A percentile compares a stretch with the other conserved stretches of the same genome.
These are phyloP conservation scores for Phanerodontia chrysosporium DNA, from an alignment of 768 basidiomycete genomes.

Conservation along the genomic window DNA sequence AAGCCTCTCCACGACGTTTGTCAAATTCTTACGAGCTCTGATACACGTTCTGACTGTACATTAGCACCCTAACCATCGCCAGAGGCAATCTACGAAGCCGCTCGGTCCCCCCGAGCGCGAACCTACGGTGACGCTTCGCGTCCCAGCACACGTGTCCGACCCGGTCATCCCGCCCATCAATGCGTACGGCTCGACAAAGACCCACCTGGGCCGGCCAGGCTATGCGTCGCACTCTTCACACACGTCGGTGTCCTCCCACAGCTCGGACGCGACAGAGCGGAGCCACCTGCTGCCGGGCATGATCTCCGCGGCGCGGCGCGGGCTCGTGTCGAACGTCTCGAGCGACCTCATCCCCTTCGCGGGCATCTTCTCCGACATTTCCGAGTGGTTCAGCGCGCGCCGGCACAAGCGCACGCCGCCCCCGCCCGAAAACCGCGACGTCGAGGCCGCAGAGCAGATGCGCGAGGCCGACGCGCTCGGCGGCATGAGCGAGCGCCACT, in stretches of 20 bases:
- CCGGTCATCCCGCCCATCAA: constrained; percentile 44
- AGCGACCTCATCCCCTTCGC: constrained; percentile 27
- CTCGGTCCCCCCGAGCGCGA: not conserved
- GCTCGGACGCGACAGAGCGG: constrained; percentile 20
- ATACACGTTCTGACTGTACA: too few species aligned
- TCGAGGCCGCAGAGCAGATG: not conserved
- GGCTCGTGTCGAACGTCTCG: constrained; percentile 18
- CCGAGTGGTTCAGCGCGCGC: constrained; percentile 1
- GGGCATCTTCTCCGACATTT: constrained; percentile 14
- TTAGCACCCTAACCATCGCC: constrained; percentile 4
- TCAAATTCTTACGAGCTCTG: too few species aligned
- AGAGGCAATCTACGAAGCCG: not conserved
- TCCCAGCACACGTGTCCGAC: constrained; percentile 12
- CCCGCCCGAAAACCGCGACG: not conserved
- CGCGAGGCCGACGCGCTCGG: not conserved
- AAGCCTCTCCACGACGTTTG: constrained; percentile 52
- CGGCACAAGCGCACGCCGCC: not conserved
- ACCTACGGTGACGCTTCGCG: not conserved
- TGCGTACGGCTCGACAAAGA: constrained; percentile 36
- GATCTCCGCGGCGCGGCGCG: constrained; percentile 1
- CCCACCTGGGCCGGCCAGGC: not conserved
- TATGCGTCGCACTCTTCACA: not conserved
- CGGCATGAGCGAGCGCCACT: constrained; percentile 7
- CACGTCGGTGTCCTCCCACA: constrained; percentile 12
- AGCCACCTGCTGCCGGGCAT: constrained; percentile 35